A percentile compares a stretch with the other conserved stretches of the same genome.
Evolutionary conservation across 2,329 filamentous ascomycete genomes (phyloP).

Genomic region (Xylaria sp.): DNA sequence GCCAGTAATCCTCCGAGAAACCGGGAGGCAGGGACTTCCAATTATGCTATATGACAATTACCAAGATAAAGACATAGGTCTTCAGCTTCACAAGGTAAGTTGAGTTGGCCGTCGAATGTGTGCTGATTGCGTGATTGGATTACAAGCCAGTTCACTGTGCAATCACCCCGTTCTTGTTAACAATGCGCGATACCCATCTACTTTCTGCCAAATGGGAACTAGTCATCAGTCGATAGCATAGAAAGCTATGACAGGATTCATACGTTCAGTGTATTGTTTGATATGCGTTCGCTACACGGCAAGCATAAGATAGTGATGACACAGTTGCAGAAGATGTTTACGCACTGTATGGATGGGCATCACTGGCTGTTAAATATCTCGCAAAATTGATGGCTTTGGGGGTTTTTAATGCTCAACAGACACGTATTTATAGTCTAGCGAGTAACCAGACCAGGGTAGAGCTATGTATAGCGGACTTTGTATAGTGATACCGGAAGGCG

Average conservation of each 20-base stretch:
- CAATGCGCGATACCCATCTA: background rate
- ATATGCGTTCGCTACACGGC: constrained; percentile 2
- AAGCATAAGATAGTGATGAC: constrained; percentile 6
- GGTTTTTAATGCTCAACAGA: background rate
- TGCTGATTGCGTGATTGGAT: background rate
- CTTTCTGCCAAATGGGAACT: background rate
- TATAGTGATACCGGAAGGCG: background rate
- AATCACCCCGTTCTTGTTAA: background rate
- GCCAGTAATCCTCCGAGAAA: background rate
- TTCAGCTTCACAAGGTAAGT: background rate
- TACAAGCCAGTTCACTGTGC: background rate
- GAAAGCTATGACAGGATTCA: background rate
- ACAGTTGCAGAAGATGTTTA: background rate
- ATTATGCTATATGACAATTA: background rate
- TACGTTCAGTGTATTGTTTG: background rate
- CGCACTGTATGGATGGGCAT: constrained; percentile 4
- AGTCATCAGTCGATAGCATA: background rate
- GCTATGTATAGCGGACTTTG: background rate
- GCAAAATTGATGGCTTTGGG: background rate
- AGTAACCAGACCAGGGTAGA: background rate
- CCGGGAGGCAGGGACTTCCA: background rate
- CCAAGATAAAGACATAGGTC: background rate
- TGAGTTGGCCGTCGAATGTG: background rate
- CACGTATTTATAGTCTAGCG: background rate
- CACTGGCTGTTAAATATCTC: background rate